Base-by-base conservation (phyloP, 495 filamentous ascomycete species). In the Pyrenopolyporus hunteri region DNA sequence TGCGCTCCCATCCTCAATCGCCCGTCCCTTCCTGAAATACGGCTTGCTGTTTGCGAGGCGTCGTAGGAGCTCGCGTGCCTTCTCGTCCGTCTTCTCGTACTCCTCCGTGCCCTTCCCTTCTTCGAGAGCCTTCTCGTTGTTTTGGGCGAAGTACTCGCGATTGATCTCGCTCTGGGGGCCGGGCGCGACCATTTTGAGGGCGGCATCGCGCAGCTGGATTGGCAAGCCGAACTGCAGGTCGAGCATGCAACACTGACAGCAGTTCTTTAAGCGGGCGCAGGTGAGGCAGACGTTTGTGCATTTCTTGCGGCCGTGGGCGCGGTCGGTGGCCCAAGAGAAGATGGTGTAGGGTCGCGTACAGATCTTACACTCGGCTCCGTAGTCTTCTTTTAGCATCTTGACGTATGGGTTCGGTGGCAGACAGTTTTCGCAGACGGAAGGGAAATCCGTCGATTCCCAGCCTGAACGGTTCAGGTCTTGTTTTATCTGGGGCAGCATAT, bases 171-270 rank as follows among this genome's bases (percentile, higher is more conserved):
- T 94, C 59, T 89, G 82, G 2, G 94, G 94, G 1, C 94, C 94
- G 1, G 93, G 92, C 8, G 92, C 91, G 14, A 97, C 89, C 83
- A 98, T 93, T 79, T 97, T 97, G 45, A 98, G 82, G 1, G 94
- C 94, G n/a, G 94, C 93, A 79, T 98, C 94, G 60, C 94, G 86
- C 42, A 98, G 88, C 37, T 89, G 86, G 67, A 97, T 96, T 16
- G 95, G 94, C 28, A 98, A 76, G 47, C 95, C 94, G 73, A 97
- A 98, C 14, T 89, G 90, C 53, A 98, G 78, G 82, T 98, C 94
- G 43, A 97, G 87, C 91, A 98, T 97, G 79, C 94, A 98, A 75
- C 89, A 96, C 77, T 98, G 94, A 73, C 94, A 98, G 78, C 94
- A 95, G 79, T 97, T 97, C 79, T 96, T 95, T 57, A 96, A 81